Conservation (phyloP, 495 filamentous ascomycete species). For the Aspergillus steynii region DNA sequence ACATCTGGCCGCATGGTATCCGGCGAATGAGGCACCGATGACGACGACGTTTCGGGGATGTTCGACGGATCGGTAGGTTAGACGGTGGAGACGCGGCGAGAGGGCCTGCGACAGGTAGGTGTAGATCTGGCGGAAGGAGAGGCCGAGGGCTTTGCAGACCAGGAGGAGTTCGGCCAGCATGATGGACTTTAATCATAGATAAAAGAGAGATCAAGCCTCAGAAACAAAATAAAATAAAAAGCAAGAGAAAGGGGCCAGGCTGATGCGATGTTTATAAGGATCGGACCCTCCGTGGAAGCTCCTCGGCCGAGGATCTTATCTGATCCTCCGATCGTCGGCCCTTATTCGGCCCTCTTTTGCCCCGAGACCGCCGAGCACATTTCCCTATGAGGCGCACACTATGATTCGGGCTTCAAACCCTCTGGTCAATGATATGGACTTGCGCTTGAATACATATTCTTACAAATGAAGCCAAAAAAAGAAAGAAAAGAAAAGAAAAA, state of each 20-base stretch:
- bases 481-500: too few species aligned
- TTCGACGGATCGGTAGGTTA: constrained; percentile 15
- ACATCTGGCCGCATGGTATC: constrained; percentile 43
- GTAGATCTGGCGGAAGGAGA: constrained; percentile 22
- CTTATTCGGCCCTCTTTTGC: not conserved
- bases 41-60: constrained; percentile 49
- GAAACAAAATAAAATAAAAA: not conserved
- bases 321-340: constrained; percentile 5
- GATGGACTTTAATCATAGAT: not conserved
- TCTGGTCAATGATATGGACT: too few species aligned
- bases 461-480: too few species aligned
- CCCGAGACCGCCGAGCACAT: not conserved
- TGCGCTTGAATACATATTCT: too few species aligned
- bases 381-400: too few species aligned
- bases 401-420: too few species aligned
- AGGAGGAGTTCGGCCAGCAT: constrained; percentile 13
- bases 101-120: constrained; percentile 19
- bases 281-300: constrained; percentile 11
- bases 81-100: constrained; percentile 15
- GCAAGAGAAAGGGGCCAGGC: not conserved
- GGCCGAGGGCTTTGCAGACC: constrained; percentile 17
- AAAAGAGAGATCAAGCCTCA: too few species aligned
- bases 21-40: constrained; percentile 58
- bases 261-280: not conserved
- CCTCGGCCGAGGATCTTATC: constrained; percentile 11